Base-by-base conservation (phyloP, 2,329 filamentous ascomycete species). In the Domatiomyces globalis region DNA sequence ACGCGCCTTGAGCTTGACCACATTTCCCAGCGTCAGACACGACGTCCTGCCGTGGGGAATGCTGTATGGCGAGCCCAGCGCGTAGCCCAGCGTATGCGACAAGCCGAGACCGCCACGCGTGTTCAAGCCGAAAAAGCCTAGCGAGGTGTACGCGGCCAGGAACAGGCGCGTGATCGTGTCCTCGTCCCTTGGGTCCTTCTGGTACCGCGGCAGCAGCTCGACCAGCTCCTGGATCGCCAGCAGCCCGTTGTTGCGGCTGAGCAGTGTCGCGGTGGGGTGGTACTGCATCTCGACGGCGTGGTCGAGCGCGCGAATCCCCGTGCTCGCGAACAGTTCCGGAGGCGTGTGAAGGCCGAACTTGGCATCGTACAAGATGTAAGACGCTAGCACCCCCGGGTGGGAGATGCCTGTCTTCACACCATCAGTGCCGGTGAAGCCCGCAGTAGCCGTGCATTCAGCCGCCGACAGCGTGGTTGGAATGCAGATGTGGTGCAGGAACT, bases 1-100 rank as follows among this genome's bases (percentile, higher is more conserved):
- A 9, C 64, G 55, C 0, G 74, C 72, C 56, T 77, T 78, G 18
- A 78, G 62, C 61, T 73, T 74, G 3, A 78, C 69, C 0, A 78
- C 76, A 50, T 74, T 72, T 0, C 73, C 73, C 0, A 79, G 65
- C 0, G 75, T 77, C 46, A 79, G 58, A 57, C 75, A 78, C 1
- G 69, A 73, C 0, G 76, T 79, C 45, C 77, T 71, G 0, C 76
- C 76, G 55, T 79, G 76, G 0, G 76, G 76, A 42, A 80, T 79
- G 0, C 65, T 61, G 55, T 78, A 79, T 0, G 76, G 76, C 2
- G 67, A 70, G 0, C 76, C 76, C 2, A 80, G 63, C 0, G 76
- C 75, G 57, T 79, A 77, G 0, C 72, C 71, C 48, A 75, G 56
- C 0, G 64, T 62, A 51, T 75, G 73, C 2, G 62, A 66, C 2